A percentile compares a stretch with the other conserved stretches of the same genome.
phyloP scores from a whole-genome alignment of 345 rosid species.

The Acer yangbiense region DNA sequence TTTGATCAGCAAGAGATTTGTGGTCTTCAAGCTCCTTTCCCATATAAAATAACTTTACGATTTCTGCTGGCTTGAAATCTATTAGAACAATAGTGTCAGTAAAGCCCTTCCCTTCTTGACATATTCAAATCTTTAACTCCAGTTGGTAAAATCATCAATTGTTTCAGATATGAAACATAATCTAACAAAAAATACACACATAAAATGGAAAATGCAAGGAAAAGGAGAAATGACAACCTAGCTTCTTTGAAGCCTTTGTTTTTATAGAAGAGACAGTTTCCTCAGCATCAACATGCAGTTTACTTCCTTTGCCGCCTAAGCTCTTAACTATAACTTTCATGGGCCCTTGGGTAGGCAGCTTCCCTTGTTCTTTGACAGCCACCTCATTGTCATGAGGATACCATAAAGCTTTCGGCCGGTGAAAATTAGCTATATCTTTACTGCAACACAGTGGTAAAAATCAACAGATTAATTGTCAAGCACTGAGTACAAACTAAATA shows the following conservation, averaged over 20 bases:
- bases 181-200: conserved; percentile 5
- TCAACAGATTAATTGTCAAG: not conserved
- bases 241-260: conserved; percentile 88
- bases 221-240: conserved; percentile 61
- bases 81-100: conserved; percentile 26
- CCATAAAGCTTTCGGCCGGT: conserved; percentile 94
- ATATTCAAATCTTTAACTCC: conserved; percentile 2
- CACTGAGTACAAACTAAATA: conserved; percentile 10
- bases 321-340: conserved; percentile 93
- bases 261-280: conserved; percentile 80
- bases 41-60: conserved; percentile 71
- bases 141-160: conserved; percentile 10
- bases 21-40: conserved; percentile 94
- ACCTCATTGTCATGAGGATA: conserved; percentile 95
- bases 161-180: conserved; percentile 5
- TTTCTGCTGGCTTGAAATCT: conserved; percentile 93
- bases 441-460: conserved; percentile 42
- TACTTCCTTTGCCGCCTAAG: conserved; percentile 97
- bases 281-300: conserved; percentile 82
- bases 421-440: conserved; percentile 93
- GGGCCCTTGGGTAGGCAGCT: conserved; percentile 73
- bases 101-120: conserved; percentile 21
- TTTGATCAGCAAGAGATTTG: conserved; percentile 73
- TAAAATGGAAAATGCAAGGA: not conserved
- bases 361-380: conserved; percentile 85